Evolutionary conservation across 2,329 filamentous ascomycete genomes (phyloP).

Genomic region (Didymella pinodella): DNA sequence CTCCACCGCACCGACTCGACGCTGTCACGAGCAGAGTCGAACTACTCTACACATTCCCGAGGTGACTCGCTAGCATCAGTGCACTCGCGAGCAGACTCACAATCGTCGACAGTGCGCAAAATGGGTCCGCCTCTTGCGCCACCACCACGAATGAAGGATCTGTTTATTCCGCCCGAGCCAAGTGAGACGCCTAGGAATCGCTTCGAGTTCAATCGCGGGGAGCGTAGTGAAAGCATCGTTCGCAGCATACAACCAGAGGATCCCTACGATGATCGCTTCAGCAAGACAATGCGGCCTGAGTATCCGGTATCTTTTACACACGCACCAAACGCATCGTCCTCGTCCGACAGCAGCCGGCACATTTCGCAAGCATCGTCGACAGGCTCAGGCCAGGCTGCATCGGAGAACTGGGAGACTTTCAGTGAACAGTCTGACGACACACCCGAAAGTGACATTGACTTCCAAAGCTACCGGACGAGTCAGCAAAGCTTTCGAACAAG

Average conservation of each 20-base stretch:
- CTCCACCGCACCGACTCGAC: slow-evolving; percentile 37
- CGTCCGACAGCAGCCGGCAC: slow-evolving; percentile 62
- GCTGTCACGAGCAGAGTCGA: slow-evolving; percentile 14
- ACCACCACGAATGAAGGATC: slow-evolving; percentile 91
- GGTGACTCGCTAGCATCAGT: slow-evolving; percentile 18
- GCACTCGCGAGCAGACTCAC: slow-evolving; percentile 39
- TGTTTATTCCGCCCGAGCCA: slow-evolving; percentile 65
- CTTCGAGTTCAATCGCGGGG: slow-evolving; percentile 51
- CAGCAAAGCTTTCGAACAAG: slow-evolving; percentile 77
- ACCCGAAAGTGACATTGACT: slow-evolving; percentile 71
- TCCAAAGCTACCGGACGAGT: slow-evolving; percentile 78
- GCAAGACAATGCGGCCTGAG: slow-evolving; percentile 38
- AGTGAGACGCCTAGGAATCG: slow-evolving; percentile 55
- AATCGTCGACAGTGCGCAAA: slow-evolving; percentile 43
- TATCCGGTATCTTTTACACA: slow-evolving; percentile 39
- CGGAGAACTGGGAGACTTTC: slow-evolving; percentile 98
- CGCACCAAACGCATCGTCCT: slow-evolving; percentile 32
- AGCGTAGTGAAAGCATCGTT: slow-evolving; percentile 66
- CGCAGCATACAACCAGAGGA: slow-evolving; percentile 76
- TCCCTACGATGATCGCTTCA: slow-evolving; percentile 70
- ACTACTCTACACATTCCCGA: slow-evolving; percentile 25
- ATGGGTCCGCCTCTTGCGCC: slow-evolving; percentile 62
- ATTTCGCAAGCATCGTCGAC: slow-evolving; percentile 66
- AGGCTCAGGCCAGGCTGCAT: slow-evolving; percentile 69
- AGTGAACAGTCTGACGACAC: slow-evolving; percentile 81